A percentile compares a stretch with the other conserved stretches of the same genome.
phyloP scores from a whole-genome alignment of 2,329 filamentous ascomycete species.

The Colletotrichum tropicale region DNA sequence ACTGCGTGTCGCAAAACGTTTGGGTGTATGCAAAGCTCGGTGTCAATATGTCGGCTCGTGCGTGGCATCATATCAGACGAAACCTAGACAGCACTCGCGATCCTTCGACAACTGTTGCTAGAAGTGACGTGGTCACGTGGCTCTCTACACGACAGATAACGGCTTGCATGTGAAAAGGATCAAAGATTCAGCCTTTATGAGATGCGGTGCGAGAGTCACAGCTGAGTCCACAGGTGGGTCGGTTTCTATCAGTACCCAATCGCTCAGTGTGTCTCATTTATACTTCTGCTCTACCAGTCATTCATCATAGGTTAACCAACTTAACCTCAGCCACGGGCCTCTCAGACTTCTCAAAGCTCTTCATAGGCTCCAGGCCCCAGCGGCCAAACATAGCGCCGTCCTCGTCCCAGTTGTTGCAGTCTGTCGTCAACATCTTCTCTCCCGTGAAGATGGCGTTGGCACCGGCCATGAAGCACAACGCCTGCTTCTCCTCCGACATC shows the following conservation, averaged over 20 bases:
- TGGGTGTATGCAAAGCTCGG: not conserved
- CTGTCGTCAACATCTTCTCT: constrained; percentile 94
- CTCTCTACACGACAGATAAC: not conserved
- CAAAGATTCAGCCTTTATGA: not conserved
- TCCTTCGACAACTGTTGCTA: not conserved
- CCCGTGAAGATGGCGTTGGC: constrained; percentile 96
- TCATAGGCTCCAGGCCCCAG: constrained; percentile 85
- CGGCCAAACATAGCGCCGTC: constrained; percentile 82
- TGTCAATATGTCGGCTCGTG: not conserved
- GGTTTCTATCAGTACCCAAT: not conserved
- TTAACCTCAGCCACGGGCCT: not conserved
- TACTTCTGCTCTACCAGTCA: not conserved
- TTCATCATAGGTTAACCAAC: not conserved
- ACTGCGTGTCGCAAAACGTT: not conserved
- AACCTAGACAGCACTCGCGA: not conserved
- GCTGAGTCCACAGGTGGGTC: not conserved
- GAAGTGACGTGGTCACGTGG: too few species aligned
- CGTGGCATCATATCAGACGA: not conserved
- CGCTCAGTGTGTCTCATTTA: not conserved
- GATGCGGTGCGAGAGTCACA: not conserved
- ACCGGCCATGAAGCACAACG: constrained; percentile 86
- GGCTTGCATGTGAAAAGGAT: not conserved
- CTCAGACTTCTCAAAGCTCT: constrained; percentile 46
- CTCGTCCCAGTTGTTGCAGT: constrained; percentile 90
- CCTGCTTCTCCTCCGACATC: constrained; percentile 87